Evolutionary conservation across 2,329 filamentous ascomycete species (phyloP), one percentile per base, ranked within the genome.

Genomic region (Paecilomyces sp.): DNA sequence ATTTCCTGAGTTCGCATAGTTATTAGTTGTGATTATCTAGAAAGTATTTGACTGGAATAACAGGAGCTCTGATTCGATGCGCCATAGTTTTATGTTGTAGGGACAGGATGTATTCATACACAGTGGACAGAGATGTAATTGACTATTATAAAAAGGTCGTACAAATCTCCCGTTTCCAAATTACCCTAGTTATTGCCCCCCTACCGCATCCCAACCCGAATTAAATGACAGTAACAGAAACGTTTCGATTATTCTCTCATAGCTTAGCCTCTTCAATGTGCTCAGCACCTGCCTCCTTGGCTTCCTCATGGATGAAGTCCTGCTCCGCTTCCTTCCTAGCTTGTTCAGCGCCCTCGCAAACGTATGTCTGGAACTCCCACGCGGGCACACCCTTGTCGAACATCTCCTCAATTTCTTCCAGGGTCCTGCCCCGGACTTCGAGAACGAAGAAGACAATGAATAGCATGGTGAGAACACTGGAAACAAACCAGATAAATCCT

Each of bases 401-500:
- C 57, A 58, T 58, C 34, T 58, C 57, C n/a, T 58, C 51, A 28
- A 64, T 57, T 51, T 69, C 68, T 52, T 71, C 69, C 18, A 71
- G 61, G 8, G 67, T 68, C 3, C 67, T 65, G 2, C 64, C 65
- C 33, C 65, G 66, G 0, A 68, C 70, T 57, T 70, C 69, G 2
- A 68, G 70, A 61, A 73, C 67, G 57, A 62, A 69, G 33, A 68
- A 63, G 54, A 62, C 62, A 11, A 65, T 70, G 62, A 77, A 76
- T 2, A 73, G 31, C 9, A 69, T 69, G 3, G 72, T 61, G 9
- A 75, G 61, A 9, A 69, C 55, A 54, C 76, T 77, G 2, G 72
- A 71, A 5, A 66, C 72, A 51, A 77, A 77, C 76, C 75, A 78
- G 51, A 78, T 77, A 53, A 75, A 77, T 0, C 69, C 68, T 36